Percentiles rank a stretch among this genome's conserved stretches.
Evolutionary conservation across 1,284 basidiomycete species (phyloP).

Genomic region (Sphaerobolus stellatus): DNA sequence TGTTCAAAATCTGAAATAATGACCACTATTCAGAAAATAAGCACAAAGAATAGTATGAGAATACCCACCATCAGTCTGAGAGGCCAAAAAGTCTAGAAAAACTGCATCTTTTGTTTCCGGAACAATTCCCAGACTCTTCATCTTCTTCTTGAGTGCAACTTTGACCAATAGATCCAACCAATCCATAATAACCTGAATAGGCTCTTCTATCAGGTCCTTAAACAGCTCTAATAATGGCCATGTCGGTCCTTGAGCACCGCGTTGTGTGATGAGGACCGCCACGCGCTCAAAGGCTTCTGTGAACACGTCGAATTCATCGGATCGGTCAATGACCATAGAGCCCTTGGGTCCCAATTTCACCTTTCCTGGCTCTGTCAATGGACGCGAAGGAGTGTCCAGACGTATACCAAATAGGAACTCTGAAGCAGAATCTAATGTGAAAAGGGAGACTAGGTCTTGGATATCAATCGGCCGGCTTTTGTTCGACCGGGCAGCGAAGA

Average conservation of each 20-base stretch:
- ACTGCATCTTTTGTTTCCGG: slow-evolving; percentile 51
- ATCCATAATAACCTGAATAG: slow-evolving; percentile 51
- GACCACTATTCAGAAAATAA: background rate
- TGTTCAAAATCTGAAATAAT: slow-evolving; percentile 44
- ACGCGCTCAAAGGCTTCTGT: slow-evolving; percentile 61
- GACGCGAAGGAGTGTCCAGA: slow-evolving; percentile 56
- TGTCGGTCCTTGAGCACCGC: slow-evolving; percentile 55
- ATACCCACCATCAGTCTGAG: slow-evolving; percentile 57
- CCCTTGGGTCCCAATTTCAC: slow-evolving; percentile 55
- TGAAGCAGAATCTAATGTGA: slow-evolving; percentile 67
- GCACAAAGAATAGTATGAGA: slow-evolving; percentile 9
- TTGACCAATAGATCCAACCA: slow-evolving; percentile 65
- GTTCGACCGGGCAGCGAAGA: slow-evolving; percentile 31
- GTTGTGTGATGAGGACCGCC: slow-evolving; percentile 53
- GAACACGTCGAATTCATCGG: slow-evolving; percentile 62
- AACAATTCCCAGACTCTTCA: slow-evolving; percentile 38
- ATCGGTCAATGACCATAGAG: slow-evolving; percentile 41
- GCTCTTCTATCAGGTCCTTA: slow-evolving; percentile 52
- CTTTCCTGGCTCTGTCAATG: slow-evolving; percentile 50
- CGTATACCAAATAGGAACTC: slow-evolving; percentile 68
- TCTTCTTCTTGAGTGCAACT: slow-evolving; percentile 49
- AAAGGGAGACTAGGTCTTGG: slow-evolving; percentile 68
- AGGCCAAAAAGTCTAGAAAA: slow-evolving; percentile 65
- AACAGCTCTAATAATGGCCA: slow-evolving; percentile 70
- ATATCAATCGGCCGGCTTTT: slow-evolving; percentile 47